These are phyloP conservation scores for Talaromyces nanjingensis DNA, from an alignment of 495 filamentous ascomycete species.

Conservation along the genomic window DNA sequence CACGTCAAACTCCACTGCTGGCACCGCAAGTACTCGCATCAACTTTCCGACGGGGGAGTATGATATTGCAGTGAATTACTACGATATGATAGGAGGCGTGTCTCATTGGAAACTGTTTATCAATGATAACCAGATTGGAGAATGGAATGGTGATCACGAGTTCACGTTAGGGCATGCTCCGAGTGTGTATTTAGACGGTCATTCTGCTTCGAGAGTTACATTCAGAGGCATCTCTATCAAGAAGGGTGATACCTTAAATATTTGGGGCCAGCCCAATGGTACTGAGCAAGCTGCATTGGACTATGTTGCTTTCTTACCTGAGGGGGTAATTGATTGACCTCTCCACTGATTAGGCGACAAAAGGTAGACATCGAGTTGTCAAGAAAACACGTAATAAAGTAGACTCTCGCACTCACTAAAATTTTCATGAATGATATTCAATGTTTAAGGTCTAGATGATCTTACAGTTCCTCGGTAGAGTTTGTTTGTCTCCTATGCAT, in stretches of 20 bases:
- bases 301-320: conserved; percentile 55
- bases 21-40: conserved; percentile 34
- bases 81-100: conserved; percentile 49
- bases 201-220: conserved; percentile 55
- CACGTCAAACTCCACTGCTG: conserved; percentile 36
- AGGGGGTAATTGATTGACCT: conserved; percentile 49
- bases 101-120: conserved; percentile 48
- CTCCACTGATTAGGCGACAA: no score
- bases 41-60: conserved; percentile 46
- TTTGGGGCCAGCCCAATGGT: conserved; percentile 52
- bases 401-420: not conserved
- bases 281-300: conserved; percentile 57
- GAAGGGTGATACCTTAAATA: conserved; percentile 50
- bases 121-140: conserved; percentile 43
- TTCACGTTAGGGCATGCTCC: conserved; percentile 48
- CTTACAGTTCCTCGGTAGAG: not conserved
- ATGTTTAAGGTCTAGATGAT: not conserved
- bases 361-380: no score
- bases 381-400: not conserved
- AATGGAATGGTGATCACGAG: conserved; percentile 52
- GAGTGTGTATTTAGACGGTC: conserved; percentile 47
- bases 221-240: conserved; percentile 43
- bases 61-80: conserved; percentile 55
- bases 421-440: not conserved
- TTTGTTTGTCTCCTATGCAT: not conserved